Conservation (phyloP, 306 rosid genomes). For the Inga leiocalycina region DNA sequence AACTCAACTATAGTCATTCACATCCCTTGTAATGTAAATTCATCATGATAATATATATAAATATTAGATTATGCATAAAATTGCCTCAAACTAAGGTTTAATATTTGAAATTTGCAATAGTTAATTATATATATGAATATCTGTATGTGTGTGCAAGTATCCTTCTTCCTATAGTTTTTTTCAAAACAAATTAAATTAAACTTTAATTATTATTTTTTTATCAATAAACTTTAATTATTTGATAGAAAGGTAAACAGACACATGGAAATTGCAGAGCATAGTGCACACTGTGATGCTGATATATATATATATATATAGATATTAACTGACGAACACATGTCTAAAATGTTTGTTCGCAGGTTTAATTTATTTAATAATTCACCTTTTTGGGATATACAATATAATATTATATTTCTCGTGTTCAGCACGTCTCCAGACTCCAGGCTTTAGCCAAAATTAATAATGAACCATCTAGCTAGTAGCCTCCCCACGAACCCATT, state of each 20-base stretch:
- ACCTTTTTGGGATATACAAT: background rate
- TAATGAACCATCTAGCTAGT: background rate
- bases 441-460: background rate
- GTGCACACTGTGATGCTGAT: background rate
- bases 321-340: background rate
- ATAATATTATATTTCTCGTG: background rate
- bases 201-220: no score
- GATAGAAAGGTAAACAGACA: background rate
- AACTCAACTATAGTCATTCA: background rate
- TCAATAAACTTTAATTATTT: background rate
- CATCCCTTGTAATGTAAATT: background rate
- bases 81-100: background rate
- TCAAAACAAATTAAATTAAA: no score
- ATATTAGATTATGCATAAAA: background rate
- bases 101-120: background rate
- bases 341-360: background rate
- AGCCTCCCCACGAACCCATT: slow-evolving; percentile 37
- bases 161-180: no score
- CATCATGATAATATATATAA: background rate
- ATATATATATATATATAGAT: background rate
- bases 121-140: no score
- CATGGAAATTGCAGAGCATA: background rate
- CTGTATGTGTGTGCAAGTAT: no score
- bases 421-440: background rate
- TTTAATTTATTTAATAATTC: background rate